Evolutionary conservation across 768 basidiomycete genomes (phyloP).

Genomic region (Termitomyces sp.): DNA sequence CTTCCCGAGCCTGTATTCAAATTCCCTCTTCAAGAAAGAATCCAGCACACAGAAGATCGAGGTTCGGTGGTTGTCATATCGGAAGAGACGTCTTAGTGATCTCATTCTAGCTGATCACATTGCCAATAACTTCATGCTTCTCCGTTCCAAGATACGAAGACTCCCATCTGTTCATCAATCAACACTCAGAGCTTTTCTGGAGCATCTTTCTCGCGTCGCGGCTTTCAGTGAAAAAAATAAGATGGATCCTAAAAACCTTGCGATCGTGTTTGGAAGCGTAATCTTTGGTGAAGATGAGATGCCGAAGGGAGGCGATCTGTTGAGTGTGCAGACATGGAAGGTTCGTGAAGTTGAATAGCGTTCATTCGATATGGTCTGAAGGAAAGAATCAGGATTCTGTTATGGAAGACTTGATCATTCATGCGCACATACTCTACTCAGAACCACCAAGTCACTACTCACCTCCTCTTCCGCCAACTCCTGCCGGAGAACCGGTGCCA

Average conservation of each 20-base stretch:
- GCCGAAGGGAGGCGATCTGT: constrained; percentile 70
- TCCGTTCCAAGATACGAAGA: constrained; percentile 84
- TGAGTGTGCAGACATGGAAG: constrained; percentile 74
- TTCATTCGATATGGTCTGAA: neutral
- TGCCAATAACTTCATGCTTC: constrained; percentile 64
- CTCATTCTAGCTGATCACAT: constrained; percentile 60
- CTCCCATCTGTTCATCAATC: constrained; percentile 83
- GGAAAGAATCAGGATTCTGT: constrained; percentile 38
- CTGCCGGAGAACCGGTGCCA: constrained; percentile 58
- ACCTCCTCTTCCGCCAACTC: constrained; percentile 73
- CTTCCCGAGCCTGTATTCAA: constrained; percentile 88
- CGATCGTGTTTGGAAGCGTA: constrained; percentile 85
- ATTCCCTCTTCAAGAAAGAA: constrained; percentile 74
- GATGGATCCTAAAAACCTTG: constrained; percentile 91
- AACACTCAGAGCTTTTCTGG: constrained; percentile 74
- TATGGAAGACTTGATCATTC: constrained; percentile 83
- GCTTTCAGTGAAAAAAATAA: constrained; percentile 73
- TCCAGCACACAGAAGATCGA: constrained; percentile 75
- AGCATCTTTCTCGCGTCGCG: constrained; percentile 77
- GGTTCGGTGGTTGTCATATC: constrained; percentile 38
- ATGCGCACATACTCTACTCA: constrained; percentile 67
- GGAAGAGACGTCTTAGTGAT: neutral
- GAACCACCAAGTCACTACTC: constrained; percentile 47
- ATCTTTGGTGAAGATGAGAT: constrained; percentile 93
- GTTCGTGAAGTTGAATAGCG: constrained; percentile 31